Evolutionary conservation across 139 green algal species (phyloP).

Genomic region (Chlorella sorokiniana): DNA sequence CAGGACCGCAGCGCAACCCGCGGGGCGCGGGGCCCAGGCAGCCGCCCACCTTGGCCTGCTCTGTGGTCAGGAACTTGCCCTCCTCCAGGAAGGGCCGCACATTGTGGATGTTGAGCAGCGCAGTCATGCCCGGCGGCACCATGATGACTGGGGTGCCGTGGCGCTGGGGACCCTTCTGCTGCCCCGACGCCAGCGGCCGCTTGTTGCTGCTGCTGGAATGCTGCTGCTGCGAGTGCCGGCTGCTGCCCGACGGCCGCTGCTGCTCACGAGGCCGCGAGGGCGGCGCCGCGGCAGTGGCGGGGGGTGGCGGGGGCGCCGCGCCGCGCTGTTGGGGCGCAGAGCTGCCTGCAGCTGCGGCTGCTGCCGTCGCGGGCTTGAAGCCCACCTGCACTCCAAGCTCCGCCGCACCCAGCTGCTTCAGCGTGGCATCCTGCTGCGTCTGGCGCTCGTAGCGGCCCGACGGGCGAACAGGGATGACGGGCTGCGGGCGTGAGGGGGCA

Average conservation of each 20-base stretch:
- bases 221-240: slow-evolving; percentile 6
- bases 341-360: background rate
- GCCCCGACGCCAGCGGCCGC: background rate
- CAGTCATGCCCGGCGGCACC: slow-evolving; percentile 58
- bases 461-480: slow-evolving; percentile 5
- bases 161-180: background rate
- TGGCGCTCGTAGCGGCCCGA: slow-evolving; percentile 52
- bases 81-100: slow-evolving; percentile 56
- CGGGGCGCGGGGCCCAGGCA: no score
- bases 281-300: background rate
- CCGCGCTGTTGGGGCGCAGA: slow-evolving; percentile 1
- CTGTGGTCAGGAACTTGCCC: slow-evolving; percentile 45
- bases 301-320: slow-evolving; percentile 11
- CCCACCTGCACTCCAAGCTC: slow-evolving; percentile 39
- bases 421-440: slow-evolving; percentile 38
- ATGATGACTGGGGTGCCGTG: slow-evolving; percentile 62
- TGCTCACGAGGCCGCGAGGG: background rate
- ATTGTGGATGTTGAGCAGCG: slow-evolving; percentile 76
- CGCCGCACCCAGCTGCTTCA: slow-evolving; percentile 43
- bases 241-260: background rate
- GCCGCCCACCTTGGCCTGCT: slow-evolving; percentile 41
- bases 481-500: background rate
- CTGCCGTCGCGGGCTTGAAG: slow-evolving; percentile 11
- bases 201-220: background rate
- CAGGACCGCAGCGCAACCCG: background rate